A percentile compares a stretch with the other conserved stretches of the same genome.
Conservation (phyloP, 495 filamentous ascomycete species). For the Bathelium albidoporum region DNA sequence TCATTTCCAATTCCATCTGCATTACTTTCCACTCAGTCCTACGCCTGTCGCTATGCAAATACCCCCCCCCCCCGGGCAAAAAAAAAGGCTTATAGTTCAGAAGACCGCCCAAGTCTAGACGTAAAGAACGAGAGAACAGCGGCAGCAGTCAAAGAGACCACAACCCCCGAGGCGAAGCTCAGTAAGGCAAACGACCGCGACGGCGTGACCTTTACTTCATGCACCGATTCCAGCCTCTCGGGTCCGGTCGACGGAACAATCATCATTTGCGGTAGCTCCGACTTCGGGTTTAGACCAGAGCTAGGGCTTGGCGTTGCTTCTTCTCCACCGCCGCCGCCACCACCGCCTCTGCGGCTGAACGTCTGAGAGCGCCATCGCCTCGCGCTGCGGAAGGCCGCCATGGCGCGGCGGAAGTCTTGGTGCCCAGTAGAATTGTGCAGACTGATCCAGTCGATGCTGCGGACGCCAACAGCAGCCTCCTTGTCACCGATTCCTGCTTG, state of each 20-base stretch:
- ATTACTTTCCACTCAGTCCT: not conserved
- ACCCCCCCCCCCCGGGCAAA: not conserved
- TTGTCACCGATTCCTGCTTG: not conserved
- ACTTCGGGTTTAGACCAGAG: not conserved
- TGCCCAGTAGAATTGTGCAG: not conserved
- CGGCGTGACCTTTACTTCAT: not conserved
- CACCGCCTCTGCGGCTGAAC: not conserved
- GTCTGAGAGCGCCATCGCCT: not conserved
- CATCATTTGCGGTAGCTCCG: not conserved
- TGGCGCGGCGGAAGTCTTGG: not conserved
- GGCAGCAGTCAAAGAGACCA: not conserved
- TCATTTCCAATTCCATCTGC: too few relatives aligned
- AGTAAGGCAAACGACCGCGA: not conserved
- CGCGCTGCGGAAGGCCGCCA: not conserved
- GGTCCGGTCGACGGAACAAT: not conserved
- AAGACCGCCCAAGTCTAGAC: not conserved
- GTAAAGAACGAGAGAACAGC: not conserved
- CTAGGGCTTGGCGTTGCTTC: not conserved
- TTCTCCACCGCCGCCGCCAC: not conserved
- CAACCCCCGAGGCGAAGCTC: not conserved
- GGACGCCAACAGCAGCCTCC: not conserved
- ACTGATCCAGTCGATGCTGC: not conserved
- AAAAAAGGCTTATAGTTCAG: not conserved
- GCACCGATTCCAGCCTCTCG: not conserved
- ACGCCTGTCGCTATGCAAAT: conserved; percentile 1